Percentiles rank a stretch among this genome's conserved stretches.
These are phyloP conservation scores for Lentinula edodes DNA, from an alignment of 768 basidiomycete genomes.

Conservation along the genomic window DNA sequence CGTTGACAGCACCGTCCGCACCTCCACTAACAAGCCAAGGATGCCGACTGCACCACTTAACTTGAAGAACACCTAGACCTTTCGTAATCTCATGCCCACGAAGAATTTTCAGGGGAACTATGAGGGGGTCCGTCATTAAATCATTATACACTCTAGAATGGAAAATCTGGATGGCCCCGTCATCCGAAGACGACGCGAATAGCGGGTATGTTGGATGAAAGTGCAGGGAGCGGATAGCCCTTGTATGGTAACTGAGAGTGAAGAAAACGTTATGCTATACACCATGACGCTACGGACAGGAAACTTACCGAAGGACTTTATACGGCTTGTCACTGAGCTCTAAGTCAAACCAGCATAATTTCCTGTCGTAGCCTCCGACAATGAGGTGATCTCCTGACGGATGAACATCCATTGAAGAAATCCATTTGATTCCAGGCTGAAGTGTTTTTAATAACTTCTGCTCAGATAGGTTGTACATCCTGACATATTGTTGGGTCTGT, in stretches of 20 bases:
- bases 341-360: conserved; percentile 98
- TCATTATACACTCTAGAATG: conserved; percentile 93
- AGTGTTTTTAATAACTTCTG: conserved; percentile 94
- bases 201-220: conserved; percentile 95
- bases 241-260: conserved; percentile 75
- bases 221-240: conserved; percentile 87
- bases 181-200: conserved; percentile 95
- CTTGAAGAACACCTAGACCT: conserved; percentile 85
- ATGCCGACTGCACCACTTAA: conserved; percentile 83
- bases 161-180: conserved; percentile 96
- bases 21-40: conserved; percentile 94
- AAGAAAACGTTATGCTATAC: not conserved
- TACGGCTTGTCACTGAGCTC: conserved; percentile 96
- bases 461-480: conserved; percentile 90
- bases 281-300: conserved; percentile 6
- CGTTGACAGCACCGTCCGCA: conserved; percentile 80
- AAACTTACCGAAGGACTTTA: conserved; percentile 81
- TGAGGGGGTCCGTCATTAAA: conserved; percentile 93
- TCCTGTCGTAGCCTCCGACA: conserved; percentile 95
- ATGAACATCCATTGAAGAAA: conserved; percentile 95
- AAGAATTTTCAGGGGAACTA: conserved; percentile 95
- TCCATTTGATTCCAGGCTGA: conserved; percentile 93
- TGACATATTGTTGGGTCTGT: conserved; percentile 94
- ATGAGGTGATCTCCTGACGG: conserved; percentile 95
- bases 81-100: conserved; percentile 85